Evolutionary conservation across 768 basidiomycete species (phyloP).

Genomic region (Pleurotus eryngii): DNA sequence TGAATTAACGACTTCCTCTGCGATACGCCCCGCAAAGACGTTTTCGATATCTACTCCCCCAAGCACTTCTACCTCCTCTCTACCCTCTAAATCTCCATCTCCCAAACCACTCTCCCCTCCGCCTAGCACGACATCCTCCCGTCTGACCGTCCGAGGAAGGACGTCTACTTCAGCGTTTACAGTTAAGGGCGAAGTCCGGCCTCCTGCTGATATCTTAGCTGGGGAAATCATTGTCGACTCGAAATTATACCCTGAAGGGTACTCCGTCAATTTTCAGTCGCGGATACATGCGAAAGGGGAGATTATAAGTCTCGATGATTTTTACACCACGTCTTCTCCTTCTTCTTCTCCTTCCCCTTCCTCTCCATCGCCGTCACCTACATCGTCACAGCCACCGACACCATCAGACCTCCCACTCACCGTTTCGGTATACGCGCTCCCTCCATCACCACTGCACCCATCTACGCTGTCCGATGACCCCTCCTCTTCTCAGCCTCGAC

Average conservation of each 20-base stretch:
- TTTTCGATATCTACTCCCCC: background rate
- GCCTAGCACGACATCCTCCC: background rate
- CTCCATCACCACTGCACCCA: constrained; percentile 79
- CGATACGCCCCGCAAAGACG: background rate
- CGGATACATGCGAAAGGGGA: constrained; percentile 26
- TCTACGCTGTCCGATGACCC: constrained; percentile 49
- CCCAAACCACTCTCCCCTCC: background rate
- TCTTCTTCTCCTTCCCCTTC: background rate
- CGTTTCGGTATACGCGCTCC: constrained; percentile 69
- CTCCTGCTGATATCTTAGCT: constrained; percentile 68
- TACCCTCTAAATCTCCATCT: background rate
- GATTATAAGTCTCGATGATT: constrained; percentile 1
- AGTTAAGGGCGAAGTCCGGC: constrained; percentile 55
- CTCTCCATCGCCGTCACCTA: background rate
- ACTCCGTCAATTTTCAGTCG: constrained; percentile 49
- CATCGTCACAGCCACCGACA: background rate
- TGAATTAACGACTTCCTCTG: constrained; percentile 6
- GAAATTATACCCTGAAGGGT: constrained; percentile 77
- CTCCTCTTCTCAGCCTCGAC: constrained; percentile 50
- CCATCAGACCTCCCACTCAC: constrained; percentile 44
- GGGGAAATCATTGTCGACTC: constrained; percentile 81
- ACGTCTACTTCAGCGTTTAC: constrained; percentile 60
- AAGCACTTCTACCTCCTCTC: background rate
- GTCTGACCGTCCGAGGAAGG: constrained; percentile 26
- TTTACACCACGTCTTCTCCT: constrained; percentile 13